These are phyloP conservation scores for Leccinum truebloodii DNA, from an alignment of 768 basidiomycete genomes.

Conservation along the genomic window DNA sequence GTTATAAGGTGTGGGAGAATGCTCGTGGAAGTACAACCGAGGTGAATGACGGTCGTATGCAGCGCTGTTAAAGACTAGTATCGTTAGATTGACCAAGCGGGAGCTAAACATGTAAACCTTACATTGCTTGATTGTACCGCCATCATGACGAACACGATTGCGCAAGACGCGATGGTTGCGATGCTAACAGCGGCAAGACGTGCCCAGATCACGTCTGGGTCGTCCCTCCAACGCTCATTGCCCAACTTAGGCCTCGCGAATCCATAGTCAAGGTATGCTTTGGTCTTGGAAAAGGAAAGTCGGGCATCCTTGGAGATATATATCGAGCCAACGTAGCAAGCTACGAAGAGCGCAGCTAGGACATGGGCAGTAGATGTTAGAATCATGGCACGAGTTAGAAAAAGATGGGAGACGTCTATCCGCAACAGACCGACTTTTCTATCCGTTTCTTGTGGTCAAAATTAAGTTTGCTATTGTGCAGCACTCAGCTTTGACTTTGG, in stretches of 20 bases:
- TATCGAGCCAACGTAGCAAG: conserved; percentile 79
- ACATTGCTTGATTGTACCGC: conserved; percentile 26
- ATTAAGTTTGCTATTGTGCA: neutral
- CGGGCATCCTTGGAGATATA: conserved; percentile 72
- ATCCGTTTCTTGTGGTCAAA: neutral
- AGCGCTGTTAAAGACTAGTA: conserved; percentile 23
- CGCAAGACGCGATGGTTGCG: conserved; percentile 62
- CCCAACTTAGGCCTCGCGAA: conserved; percentile 33
- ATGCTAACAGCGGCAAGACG: conserved; percentile 66
- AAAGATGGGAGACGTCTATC: neutral
- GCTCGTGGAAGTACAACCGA: conserved; percentile 39
- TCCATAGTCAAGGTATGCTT: conserved; percentile 26
- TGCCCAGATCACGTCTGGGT: conserved; percentile 82
- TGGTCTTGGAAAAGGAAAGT: conserved; percentile 46
- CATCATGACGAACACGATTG: conserved; percentile 48
- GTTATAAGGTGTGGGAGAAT: conserved; percentile 61
- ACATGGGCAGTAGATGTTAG: conserved; percentile 46
- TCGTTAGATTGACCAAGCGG: conserved; percentile 8
- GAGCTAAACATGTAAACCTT: neutral
- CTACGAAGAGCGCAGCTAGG: conserved; percentile 58
- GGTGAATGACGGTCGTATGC: conserved; percentile 37
- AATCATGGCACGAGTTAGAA: conserved; percentile 21
- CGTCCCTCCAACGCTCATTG: conserved; percentile 69
- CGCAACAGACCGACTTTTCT: conserved; percentile 16
- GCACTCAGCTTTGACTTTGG: neutral